These are phyloP conservation scores for Tricholoma furcatifolium DNA, from an alignment of 768 basidiomycete species.

Conservation along the genomic window DNA sequence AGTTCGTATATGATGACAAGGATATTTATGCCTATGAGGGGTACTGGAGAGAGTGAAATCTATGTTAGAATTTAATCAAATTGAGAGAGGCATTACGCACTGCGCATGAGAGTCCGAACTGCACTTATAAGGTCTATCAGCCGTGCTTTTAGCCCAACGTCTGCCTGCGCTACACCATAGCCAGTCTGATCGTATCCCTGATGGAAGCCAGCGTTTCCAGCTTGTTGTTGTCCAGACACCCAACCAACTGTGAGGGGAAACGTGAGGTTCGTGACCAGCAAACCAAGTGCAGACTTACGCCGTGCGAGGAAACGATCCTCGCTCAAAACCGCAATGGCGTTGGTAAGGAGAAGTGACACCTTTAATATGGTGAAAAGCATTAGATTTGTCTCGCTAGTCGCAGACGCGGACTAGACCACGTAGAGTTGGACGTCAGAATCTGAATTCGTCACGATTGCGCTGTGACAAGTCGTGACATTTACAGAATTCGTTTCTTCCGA, in stretches of 20 bases:
- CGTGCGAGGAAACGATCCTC: constrained; percentile 95
- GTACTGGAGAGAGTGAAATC: constrained; percentile 55
- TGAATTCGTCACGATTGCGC: constrained; percentile 14
- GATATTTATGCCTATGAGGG: constrained; percentile 85
- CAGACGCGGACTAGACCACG: constrained; percentile 12
- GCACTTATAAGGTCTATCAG: constrained; percentile 92
- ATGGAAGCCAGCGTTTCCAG: constrained; percentile 54
- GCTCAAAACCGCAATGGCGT: constrained; percentile 92
- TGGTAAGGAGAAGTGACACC: constrained; percentile 83
- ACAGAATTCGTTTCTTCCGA: constrained; percentile 10
- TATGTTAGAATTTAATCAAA: constrained; percentile 10
- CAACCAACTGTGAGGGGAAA: constrained; percentile 70
- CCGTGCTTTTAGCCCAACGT: constrained; percentile 78
- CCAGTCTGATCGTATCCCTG: constrained; percentile 68
- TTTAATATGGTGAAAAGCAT: constrained; percentile 77
- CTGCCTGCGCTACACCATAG: constrained; percentile 51
- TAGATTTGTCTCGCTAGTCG: constrained; percentile 38
- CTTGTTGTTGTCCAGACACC: constrained; percentile 62
- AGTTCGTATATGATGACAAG: constrained; percentile 87
- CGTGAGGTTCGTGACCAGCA: constrained; percentile 13
- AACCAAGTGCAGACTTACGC: constrained; percentile 51
- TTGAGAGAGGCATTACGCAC: constrained; percentile 54
- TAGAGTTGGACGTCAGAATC: constrained; percentile 10
- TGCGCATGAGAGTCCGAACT: constrained; percentile 94
- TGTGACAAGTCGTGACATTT: not conserved